A percentile compares a stretch with the other conserved stretches of the same genome.
Conservation (phyloP, 495 filamentous ascomycete species). For the Xylaria sp. region DNA sequence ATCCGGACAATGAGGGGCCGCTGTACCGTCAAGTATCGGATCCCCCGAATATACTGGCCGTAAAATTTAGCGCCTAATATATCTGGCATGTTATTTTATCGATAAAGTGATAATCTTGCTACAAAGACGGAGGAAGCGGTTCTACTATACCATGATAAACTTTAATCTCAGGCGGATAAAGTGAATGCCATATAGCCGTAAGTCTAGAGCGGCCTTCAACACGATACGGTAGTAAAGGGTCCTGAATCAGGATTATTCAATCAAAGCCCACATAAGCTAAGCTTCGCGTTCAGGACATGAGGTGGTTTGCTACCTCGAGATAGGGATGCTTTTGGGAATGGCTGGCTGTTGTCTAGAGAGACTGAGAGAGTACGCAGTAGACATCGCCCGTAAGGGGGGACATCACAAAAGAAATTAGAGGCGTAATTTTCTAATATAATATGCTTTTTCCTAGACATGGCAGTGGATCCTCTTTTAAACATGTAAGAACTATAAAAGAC, state of each 20-base stretch:
- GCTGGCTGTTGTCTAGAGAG: too few relatives aligned
- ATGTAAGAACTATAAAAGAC: neutral
- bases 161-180: slow-evolving; percentile 9
- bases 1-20: neutral
- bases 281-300: neutral
- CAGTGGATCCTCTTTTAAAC: neutral
- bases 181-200: slow-evolving; percentile 10
- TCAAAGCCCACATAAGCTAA: neutral
- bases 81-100: neutral
- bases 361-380: too few relatives aligned
- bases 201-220: neutral
- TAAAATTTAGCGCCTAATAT: neutral
- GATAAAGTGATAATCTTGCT: neutral
- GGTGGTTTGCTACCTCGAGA: neutral
- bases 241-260: neutral
- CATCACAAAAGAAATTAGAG: neutral
- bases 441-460: neutral
- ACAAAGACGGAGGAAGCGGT: neutral
- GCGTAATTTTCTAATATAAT: neutral
- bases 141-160: neutral
- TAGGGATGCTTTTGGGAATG: neutral
- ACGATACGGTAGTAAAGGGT: neutral
- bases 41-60: neutral
- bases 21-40: neutral
- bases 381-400: neutral